Percentiles rank a stretch among this genome's conserved stretches.
Conservation (phyloP, 164 flowering plant species). For the Brasenia schreberi region DNA sequence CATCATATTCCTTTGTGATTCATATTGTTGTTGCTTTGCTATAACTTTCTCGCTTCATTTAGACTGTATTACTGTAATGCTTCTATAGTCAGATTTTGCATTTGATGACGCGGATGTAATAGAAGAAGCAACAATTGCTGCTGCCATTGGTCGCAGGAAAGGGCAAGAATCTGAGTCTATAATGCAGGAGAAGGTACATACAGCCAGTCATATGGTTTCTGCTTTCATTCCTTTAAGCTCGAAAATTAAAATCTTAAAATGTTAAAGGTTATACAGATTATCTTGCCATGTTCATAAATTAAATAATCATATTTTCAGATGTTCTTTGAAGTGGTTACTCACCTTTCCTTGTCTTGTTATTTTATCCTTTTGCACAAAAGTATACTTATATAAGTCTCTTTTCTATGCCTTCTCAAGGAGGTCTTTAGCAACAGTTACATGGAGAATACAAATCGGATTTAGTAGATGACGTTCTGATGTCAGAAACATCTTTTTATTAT, state of each 20-base stretch:
- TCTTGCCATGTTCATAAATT: background rate
- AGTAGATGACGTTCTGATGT: too few relatives aligned
- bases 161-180: constrained; percentile 36
- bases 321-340: background rate
- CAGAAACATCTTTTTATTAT: too few relatives aligned
- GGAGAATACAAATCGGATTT: too few relatives aligned
- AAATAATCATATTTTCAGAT: background rate
- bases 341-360: background rate
- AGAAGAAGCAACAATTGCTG: constrained; percentile 47
- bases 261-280: background rate
- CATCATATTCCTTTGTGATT: too few relatives aligned
- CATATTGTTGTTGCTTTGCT: too few relatives aligned
- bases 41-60: too few relatives aligned
- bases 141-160: constrained; percentile 44
- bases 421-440: background rate
- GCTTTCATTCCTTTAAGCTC: too few relatives aligned
- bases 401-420: background rate
- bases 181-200: constrained; percentile 39
- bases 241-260: too few relatives aligned
- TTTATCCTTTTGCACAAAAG: background rate
- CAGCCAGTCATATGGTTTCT: too few relatives aligned
- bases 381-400: background rate
- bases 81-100: constrained; percentile 51
- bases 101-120: constrained; percentile 58
- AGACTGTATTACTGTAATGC: background rate